Conservation (phyloP, 2,329 filamentous ascomycete genomes). For the Sarocladiaceae sp. region DNA sequence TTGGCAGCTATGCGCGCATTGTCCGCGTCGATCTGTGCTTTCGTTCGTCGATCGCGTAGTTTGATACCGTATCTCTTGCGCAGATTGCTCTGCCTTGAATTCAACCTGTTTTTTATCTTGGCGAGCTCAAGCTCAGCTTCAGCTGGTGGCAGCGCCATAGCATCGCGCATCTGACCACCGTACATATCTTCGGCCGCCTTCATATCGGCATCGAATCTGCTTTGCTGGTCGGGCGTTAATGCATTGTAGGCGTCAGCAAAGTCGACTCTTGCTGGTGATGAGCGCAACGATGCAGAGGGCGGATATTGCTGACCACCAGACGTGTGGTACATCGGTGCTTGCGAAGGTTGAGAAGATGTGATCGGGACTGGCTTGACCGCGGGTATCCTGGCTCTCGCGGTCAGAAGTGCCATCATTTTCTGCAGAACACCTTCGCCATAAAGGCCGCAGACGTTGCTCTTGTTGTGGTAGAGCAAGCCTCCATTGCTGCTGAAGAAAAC, state of each 20-base stretch:
- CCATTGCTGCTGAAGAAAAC: conserved; percentile 35
- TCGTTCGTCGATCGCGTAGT: conserved; percentile 44
- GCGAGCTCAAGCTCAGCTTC: conserved; percentile 28
- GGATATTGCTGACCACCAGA: too few relatives aligned
- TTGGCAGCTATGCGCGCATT: conserved; percentile 28
- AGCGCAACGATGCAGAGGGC: too few relatives aligned
- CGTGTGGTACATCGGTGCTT: not conserved
- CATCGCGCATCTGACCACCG: conserved; percentile 36
- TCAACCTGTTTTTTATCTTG: conserved; percentile 47
- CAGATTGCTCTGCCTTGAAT: conserved; percentile 52
- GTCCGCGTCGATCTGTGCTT: conserved; percentile 40
- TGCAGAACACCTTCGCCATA: conserved; percentile 20
- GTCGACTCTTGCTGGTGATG: not conserved
- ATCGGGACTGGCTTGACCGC: not conserved
- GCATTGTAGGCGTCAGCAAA: not conserved
- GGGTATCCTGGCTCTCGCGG: not conserved
- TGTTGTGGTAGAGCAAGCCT: conserved; percentile 40
- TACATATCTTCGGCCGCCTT: conserved; percentile 29
- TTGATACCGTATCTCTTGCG: conserved; percentile 56
- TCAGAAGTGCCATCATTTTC: conserved; percentile 8
- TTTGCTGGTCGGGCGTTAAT: not conserved
- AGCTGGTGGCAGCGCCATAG: conserved; percentile 31
- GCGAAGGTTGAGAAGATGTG: not conserved
- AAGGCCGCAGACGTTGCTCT: conserved; percentile 42
- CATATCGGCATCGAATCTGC: conserved; percentile 25